Conservation (phyloP, 495 filamentous ascomycete species). For the Corynascus novoguineensis region DNA sequence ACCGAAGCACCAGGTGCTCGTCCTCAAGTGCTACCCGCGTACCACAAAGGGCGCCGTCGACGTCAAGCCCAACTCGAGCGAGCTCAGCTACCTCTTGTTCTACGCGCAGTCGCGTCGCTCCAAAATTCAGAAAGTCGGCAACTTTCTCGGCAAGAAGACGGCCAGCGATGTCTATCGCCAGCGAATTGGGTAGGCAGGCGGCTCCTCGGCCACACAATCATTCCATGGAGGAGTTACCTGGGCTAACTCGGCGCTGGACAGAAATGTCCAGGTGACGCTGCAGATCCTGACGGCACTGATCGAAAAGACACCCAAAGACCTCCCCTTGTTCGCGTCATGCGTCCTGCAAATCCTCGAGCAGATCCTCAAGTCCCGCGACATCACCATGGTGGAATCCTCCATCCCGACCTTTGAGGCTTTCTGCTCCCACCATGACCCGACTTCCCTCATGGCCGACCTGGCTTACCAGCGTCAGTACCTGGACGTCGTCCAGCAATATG, state of each 20-base stretch:
- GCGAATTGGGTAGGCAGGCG: conserved; percentile 63
- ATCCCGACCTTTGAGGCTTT: conserved; percentile 77
- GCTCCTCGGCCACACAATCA: neutral
- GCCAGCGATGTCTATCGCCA: conserved; percentile 77
- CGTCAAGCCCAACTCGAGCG: conserved; percentile 87
- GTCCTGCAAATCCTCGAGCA: conserved; percentile 73
- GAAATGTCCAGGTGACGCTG: conserved; percentile 88
- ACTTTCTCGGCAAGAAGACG: conserved; percentile 85
- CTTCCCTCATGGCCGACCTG: conserved; percentile 72
- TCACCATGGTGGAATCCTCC: conserved; percentile 84
- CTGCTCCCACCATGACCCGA: conserved; percentile 72
- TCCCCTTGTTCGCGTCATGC: conserved; percentile 77
- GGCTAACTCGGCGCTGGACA: conserved; percentile 29
- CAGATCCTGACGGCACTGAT: conserved; percentile 83
- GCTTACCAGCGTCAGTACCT: conserved; percentile 78
- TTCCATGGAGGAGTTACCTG: neutral
- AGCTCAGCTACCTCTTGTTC: conserved; percentile 91
- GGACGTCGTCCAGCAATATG: conserved; percentile 69
- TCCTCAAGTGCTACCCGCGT: conserved; percentile 88
- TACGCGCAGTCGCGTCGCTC: conserved; percentile 88
- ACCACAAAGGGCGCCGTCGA: conserved; percentile 83
- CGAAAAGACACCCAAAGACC: conserved; percentile 83
- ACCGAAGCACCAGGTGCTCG: conserved; percentile 88
- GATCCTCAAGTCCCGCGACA: conserved; percentile 72
- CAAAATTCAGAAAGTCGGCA: conserved; percentile 90